These are phyloP conservation scores for Clarireedia homoeocarpa DNA, from an alignment of 2,329 filamentous ascomycete species.

Conservation along the genomic window DNA sequence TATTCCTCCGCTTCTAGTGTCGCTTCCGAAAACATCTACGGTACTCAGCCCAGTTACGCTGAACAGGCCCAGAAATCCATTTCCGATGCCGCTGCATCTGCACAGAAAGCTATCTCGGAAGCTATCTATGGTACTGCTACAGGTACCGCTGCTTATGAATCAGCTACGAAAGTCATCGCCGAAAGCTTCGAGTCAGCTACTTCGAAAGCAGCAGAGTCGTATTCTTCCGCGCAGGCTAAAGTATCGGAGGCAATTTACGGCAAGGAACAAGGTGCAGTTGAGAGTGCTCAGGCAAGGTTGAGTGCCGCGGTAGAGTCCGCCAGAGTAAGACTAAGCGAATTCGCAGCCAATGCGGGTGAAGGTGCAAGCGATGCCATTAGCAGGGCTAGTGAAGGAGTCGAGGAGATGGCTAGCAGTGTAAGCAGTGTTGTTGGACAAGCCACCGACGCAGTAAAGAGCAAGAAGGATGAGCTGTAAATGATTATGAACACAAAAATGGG, in stretches of 20 bases:
- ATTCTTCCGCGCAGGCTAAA: constrained; percentile 10
- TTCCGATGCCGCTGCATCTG: constrained; percentile 44
- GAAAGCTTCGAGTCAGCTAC: constrained; percentile 18
- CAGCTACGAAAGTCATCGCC: constrained; percentile 16
- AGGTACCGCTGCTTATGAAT: constrained; percentile 9
- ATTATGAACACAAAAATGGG: background rate
- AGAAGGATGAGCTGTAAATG: constrained; percentile 44
- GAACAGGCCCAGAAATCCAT: constrained; percentile 47
- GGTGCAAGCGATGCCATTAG: constrained; percentile 30
- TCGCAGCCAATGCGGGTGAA: constrained; percentile 22
- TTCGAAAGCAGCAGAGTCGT: constrained; percentile 11
- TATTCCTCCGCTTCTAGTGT: constrained; percentile 42
- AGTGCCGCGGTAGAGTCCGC: constrained; percentile 24
- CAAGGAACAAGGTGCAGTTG: constrained; percentile 23
- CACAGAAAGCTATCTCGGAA: constrained; percentile 45
- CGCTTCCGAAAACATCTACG: constrained; percentile 47
- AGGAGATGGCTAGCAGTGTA: constrained; percentile 39
- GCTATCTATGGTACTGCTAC: constrained; percentile 51
- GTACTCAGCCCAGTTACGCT: constrained; percentile 41
- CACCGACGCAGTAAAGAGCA: constrained; percentile 23
- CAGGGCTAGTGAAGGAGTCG: constrained; percentile 35
- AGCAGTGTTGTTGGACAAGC: constrained; percentile 33
- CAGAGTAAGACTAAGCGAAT: constrained; percentile 22
- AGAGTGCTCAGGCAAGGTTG: constrained; percentile 25
- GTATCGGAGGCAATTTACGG: constrained; percentile 22